phyloP scores from a whole-genome alignment of 2,329 filamentous ascomycete species.

The Alternaria dauci region DNA sequence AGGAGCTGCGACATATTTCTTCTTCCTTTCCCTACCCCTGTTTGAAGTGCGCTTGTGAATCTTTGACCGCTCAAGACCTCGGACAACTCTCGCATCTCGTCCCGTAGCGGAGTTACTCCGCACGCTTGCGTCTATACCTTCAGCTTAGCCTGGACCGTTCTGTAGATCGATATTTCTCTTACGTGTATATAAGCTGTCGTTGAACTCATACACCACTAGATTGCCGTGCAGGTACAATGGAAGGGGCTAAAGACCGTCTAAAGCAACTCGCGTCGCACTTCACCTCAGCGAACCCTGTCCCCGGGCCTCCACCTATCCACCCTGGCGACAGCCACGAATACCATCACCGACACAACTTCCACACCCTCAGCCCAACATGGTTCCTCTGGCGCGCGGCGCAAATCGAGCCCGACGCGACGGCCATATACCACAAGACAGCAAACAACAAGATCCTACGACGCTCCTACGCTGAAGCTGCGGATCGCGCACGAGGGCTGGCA shows the following conservation, averaged over 20 bases:
- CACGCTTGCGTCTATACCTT: slow-evolving; percentile 25
- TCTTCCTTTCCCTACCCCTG: neutral
- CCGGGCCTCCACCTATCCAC: slow-evolving; percentile 49
- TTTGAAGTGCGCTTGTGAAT: neutral
- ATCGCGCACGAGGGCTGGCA: slow-evolving; percentile 85
- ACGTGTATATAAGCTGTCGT: slow-evolving; percentile 9
- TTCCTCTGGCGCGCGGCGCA: slow-evolving; percentile 85
- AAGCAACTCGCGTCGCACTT: slow-evolving; percentile 51
- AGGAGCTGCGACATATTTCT: neutral
- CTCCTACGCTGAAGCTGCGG: slow-evolving; percentile 81
- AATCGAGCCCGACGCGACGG: slow-evolving; percentile 83
- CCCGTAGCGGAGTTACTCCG: slow-evolving; percentile 24
- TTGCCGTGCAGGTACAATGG: slow-evolving; percentile 10
- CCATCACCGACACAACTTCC: slow-evolving; percentile 67
- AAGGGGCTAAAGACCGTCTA: slow-evolving; percentile 37
- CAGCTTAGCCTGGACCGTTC: slow-evolving; percentile 9
- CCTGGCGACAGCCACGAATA: slow-evolving; percentile 48
- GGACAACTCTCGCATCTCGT: slow-evolving; percentile 11
- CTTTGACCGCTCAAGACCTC: neutral
- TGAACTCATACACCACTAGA: neutral
- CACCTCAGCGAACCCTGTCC: slow-evolving; percentile 41
- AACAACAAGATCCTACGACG: slow-evolving; percentile 78
- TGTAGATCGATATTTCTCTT: slow-evolving; percentile 12
- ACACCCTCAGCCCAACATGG: slow-evolving; percentile 84
- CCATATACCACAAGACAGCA: slow-evolving; percentile 84